Conservation (phyloP, 495 filamentous ascomycete species). For the Tuber brumale region DNA sequence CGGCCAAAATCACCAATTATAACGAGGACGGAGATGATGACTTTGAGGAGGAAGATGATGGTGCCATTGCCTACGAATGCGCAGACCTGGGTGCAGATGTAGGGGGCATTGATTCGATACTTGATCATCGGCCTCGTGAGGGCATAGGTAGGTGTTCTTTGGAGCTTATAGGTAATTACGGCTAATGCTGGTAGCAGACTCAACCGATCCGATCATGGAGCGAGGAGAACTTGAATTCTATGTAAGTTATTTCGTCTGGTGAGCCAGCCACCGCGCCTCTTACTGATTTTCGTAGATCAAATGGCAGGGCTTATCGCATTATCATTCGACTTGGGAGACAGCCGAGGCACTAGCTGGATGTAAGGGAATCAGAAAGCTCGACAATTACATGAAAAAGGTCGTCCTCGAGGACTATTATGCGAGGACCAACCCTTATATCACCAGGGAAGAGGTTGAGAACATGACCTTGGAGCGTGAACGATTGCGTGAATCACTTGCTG, state of each 20-base stretch:
- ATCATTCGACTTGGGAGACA: slow-evolving; percentile 90
- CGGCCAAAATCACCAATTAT: slow-evolving; percentile 77
- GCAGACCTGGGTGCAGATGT: slow-evolving; percentile 46
- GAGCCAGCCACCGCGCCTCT: neutral
- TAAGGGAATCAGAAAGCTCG: slow-evolving; percentile 73
- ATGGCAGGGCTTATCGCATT: slow-evolving; percentile 92
- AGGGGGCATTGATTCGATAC: slow-evolving; percentile 79
- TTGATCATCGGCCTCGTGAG: slow-evolving; percentile 74
- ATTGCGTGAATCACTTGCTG: slow-evolving; percentile 71
- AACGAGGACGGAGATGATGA: slow-evolving; percentile 78
- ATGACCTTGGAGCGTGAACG: slow-evolving; percentile 84
- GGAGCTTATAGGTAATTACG: neutral
- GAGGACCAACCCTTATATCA: slow-evolving; percentile 29
- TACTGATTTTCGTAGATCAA: slow-evolving; percentile 57
- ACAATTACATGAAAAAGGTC: slow-evolving; percentile 85
- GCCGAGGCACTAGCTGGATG: slow-evolving; percentile 60
- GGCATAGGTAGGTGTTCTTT: slow-evolving; percentile 50
- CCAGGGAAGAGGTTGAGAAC: slow-evolving; percentile 74
- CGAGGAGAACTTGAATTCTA: slow-evolving; percentile 86
- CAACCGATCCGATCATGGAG: slow-evolving; percentile 50
- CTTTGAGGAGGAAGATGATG: slow-evolving; percentile 66
- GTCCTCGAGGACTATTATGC: slow-evolving; percentile 52
- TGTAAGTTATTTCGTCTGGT: slow-evolving; percentile 42
- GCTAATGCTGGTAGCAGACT: slow-evolving; percentile 43
- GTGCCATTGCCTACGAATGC: slow-evolving; percentile 58